phyloP scores from a whole-genome alignment of 108 stramenopile species.

The Chaetoceros tenuissimus region DNA sequence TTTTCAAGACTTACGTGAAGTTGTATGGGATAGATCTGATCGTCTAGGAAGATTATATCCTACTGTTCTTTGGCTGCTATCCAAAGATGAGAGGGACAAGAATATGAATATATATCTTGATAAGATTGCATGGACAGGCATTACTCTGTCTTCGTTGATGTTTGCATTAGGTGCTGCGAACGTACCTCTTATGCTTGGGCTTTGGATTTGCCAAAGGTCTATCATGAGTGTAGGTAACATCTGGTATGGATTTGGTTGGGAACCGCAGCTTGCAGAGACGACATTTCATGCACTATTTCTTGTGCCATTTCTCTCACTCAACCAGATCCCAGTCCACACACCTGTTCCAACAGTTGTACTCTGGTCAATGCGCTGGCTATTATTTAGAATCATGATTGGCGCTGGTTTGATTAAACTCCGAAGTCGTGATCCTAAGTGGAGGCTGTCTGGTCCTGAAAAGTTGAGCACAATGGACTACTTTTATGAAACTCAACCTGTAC shows the following conservation, averaged over 20 bases:
- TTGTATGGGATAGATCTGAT: conserved; percentile 46
- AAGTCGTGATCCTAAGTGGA: conserved; percentile 45
- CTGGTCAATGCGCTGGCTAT: conserved; percentile 40
- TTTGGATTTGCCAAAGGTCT: conserved; percentile 53
- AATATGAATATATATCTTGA: conserved; percentile 56
- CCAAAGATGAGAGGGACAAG: conserved; percentile 23
- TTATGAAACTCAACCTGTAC: conserved; percentile 66
- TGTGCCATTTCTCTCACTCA: conserved; percentile 42
- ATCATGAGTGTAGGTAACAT: conserved; percentile 53
- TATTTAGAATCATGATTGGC: conserved; percentile 66
- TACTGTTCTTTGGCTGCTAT: conserved; percentile 46
- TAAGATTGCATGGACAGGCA: conserved; percentile 36
- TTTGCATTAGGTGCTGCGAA: conserved; percentile 50
- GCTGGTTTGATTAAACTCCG: conserved; percentile 57
- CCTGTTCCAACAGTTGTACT: conserved; percentile 29
- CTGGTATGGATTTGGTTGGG: conserved; percentile 66
- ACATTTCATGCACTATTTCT: conserved; percentile 56
- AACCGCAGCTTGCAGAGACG: conserved; percentile 53
- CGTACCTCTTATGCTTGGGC: conserved; percentile 35
- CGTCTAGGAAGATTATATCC: conserved; percentile 29
- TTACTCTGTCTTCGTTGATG: conserved; percentile 24
- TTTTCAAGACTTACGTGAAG: conserved; percentile 19
- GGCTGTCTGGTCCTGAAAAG: too few relatives aligned
- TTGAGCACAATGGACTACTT: conserved; percentile 58
- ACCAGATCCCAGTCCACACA: conserved; percentile 26